Evolutionary conservation across 345 rosid genomes (phyloP), one percentile per base, ranked within the genome.

Genomic region (Eucalyptus pauciflora): DNA sequence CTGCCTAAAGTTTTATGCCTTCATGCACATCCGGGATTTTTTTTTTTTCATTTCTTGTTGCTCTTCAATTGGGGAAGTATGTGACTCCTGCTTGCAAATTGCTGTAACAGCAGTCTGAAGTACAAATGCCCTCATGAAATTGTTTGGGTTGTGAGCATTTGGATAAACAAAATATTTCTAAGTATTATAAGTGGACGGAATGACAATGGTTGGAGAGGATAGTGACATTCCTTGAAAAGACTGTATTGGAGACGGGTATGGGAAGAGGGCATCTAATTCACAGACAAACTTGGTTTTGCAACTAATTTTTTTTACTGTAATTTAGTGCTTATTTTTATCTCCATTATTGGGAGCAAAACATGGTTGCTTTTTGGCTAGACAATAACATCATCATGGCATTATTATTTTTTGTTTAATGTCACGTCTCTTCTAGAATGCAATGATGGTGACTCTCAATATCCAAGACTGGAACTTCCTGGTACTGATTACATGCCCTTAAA

Each of bases 381-480:
- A 37, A 37, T 37, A 76, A 37, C 43, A 33, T 69, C 43, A 69
- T 69, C 27, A 17, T 37, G 46, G 83, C 27, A 71, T 18, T 71
- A 13, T 71, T 71, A 18, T 33, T 88, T 81, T 50, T 86, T 88
- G 22, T 29, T n/a, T 69, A 46, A 79, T 87, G 86, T 89, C 87
- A 29, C 86, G 25, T 86, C 76, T 86, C 62, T 49, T 92, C 86
- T 90, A 96, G 99, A 94, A 86, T 95, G 94, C 88, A 91, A 88
- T 86, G 93, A 91, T 90, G 95, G 95, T 69, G 94, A 91, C 86
- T 95, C 99, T 89, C 93, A 91, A 67, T 94, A 95, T 92, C 96
- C 97, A 86, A 95, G 94, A 93, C 94, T 97, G 80, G 98, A 96
- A 89, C 90, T 96, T 90, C 95, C 94, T 51, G 89, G 94, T 49